Evolutionary conservation across 352 stramenopile genomes (phyloP), one percentile per base, ranked within the genome.

Genomic region (Pythium vanterpoolii): DNA sequence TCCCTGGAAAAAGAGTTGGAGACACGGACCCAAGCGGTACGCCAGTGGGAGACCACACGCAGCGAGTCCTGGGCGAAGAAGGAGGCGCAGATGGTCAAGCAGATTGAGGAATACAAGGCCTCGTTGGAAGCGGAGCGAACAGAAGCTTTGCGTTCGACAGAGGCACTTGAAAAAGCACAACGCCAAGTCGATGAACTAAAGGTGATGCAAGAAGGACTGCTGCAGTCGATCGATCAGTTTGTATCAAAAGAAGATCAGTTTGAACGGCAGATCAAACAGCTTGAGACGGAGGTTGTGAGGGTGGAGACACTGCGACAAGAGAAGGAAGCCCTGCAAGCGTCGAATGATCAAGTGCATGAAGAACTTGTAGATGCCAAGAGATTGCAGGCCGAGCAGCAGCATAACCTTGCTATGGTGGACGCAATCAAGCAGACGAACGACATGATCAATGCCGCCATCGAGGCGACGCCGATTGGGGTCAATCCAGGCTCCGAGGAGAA

Each of bases 171-270:
- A 0, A 51, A 63, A 14, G 43, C 54, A 6, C 62, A 63, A 10
- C 47, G 2, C 8, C 74, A 84, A 52, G 58, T 90, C 2, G 68
- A 88, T 6, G 83, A 90, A 46, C 59, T 90, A 13, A 86, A 88
- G 34, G 55, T 61, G 0, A 64, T 93, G 1, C 83, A 93, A 46
- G 83, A 93, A 33, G 79, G 87, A 27, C 18, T 93, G 2, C 71
- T 93, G 5, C 42, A 66, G 7, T 83, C 75, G 0, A 72, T 91
- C 11, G 77, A 89, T 21, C 71, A 78, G 31, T 72, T 83, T 43
- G 62, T 77, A 19, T 46, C 60, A 4, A 76, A 80, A 38, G 63
- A 72, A 33, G 58, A 64, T 3, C 52, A 53, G 7, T 45, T 60
- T 36, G 45, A 71, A n/a, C 33, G 18, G 18, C 21, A 38, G n/a